phyloP scores from a whole-genome alignment of 2,329 filamentous ascomycete species.

The Dendryphion nanum region DNA sequence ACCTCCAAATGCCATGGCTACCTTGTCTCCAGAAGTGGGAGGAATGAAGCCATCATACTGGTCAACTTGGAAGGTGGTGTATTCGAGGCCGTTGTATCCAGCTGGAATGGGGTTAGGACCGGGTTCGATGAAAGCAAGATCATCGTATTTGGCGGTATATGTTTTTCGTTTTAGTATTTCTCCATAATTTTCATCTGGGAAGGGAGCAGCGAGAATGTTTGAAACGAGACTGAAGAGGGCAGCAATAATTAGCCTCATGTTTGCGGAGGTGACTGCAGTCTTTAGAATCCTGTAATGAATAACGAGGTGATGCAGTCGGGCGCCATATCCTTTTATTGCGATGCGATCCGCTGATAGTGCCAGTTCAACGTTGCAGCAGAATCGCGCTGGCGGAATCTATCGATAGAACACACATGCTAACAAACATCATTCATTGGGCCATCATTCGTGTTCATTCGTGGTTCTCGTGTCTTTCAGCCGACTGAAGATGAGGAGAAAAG shows the following conservation, averaged over 20 bases:
- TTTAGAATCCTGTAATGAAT: too few relatives aligned
- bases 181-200: conserved; percentile 1
- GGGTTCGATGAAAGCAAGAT: conserved; percentile 13
- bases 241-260: conserved; percentile 6
- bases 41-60: conserved; percentile 19
- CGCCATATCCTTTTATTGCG: too few relatives aligned
- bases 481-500: too few relatives aligned
- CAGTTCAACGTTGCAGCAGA: too few relatives aligned
- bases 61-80: conserved; percentile 19
- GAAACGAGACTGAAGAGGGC: conserved; percentile 1
- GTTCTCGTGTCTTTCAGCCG: too few relatives aligned
- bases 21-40: conserved; percentile 16
- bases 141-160: conserved; percentile 15
- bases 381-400: too few relatives aligned
- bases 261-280: too few relatives aligned
- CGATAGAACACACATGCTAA: too few relatives aligned
- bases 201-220: conserved; percentile 5
- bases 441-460: too few relatives aligned
- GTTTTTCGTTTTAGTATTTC: conserved; percentile 6
- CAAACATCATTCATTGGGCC: too few relatives aligned
- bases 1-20: conserved; percentile 19
- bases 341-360: too few relatives aligned
- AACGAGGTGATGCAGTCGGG: too few relatives aligned
- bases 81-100: conserved; percentile 16
- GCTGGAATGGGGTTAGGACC: conserved; percentile 13